A percentile compares a stretch with the other conserved stretches of the same genome.
These are phyloP conservation scores for Colletotrichum caudatum DNA, from an alignment of 2,329 filamentous ascomycete genomes.

Conservation along the genomic window DNA sequence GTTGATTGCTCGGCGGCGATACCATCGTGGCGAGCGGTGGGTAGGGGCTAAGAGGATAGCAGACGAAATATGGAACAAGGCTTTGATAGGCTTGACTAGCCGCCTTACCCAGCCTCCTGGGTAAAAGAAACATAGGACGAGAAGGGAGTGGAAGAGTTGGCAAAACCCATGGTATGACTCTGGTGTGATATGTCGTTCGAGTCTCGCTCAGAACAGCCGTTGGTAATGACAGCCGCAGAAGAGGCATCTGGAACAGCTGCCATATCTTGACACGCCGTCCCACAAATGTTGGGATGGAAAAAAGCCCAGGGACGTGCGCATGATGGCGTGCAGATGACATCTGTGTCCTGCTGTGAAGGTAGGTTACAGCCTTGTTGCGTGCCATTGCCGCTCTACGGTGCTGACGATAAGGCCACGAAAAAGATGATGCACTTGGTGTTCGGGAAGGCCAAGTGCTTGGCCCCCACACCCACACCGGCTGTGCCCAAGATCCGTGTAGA, in stretches of 20 bases:
- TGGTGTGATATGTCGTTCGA: conserved; percentile 13
- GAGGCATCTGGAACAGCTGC: conserved; percentile 28
- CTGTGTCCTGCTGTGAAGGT: too few relatives aligned
- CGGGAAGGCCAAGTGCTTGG: conserved; percentile 3
- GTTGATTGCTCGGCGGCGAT: not conserved
- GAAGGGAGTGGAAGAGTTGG: not conserved
- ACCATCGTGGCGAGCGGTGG: not conserved
- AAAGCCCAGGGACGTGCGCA: conserved; percentile 16
- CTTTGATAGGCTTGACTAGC: conserved; percentile 18
- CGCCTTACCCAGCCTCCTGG: not conserved
- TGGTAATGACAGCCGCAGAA: conserved; percentile 13
- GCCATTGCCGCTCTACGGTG: not conserved
- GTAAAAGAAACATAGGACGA: not conserved
- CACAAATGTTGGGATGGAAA: conserved; percentile 30
- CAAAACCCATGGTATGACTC: not conserved
- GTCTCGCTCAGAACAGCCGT: conserved; percentile 2
- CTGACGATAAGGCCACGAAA: not conserved
- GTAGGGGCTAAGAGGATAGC: not conserved
- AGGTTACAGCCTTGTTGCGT: not conserved
- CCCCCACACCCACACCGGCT: conserved; percentile 26
- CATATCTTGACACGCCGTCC: conserved; percentile 10
- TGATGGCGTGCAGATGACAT: conserved; percentile 4
- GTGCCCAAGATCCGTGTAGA: conserved; percentile 34
- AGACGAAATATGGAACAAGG: not conserved
- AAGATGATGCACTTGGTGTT: conserved; percentile 28